phyloP scores from a whole-genome alignment of 148 eudicot genomes.

The Amaranthus palmeri region DNA sequence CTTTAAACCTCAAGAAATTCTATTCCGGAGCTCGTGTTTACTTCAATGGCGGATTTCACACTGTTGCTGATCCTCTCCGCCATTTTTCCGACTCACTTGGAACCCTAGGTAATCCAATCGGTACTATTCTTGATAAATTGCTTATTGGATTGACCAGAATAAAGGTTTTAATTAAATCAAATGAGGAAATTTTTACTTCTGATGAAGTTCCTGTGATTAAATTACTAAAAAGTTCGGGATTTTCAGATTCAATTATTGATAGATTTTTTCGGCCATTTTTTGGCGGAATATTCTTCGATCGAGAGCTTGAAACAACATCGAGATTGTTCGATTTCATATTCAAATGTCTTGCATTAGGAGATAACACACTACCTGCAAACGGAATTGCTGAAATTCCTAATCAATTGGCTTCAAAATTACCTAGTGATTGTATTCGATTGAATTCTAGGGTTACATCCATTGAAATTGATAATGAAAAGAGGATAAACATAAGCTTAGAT shows the following conservation, averaged over 20 bases:
- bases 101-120: slow-evolving; percentile 66
- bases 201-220: slow-evolving; percentile 51
- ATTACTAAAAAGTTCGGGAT: slow-evolving; percentile 46
- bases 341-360: slow-evolving; percentile 80
- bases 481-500: slow-evolving; percentile 33
- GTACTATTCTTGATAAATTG: slow-evolving; percentile 55
- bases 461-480: slow-evolving; percentile 17
- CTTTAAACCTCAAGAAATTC: slow-evolving; percentile 59
- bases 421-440: slow-evolving; percentile 41
- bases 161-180: slow-evolving; percentile 45
- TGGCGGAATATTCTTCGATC: slow-evolving; percentile 89
- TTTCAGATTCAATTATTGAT: slow-evolving; percentile 55
- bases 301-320: slow-evolving; percentile 74
- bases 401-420: slow-evolving; percentile 75
- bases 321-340: slow-evolving; percentile 81
- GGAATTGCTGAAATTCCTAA: slow-evolving; percentile 84
- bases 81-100: slow-evolving; percentile 53
- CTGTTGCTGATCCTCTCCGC: slow-evolving; percentile 79
- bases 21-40: slow-evolving; percentile 81
- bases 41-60: slow-evolving; percentile 51
- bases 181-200: slow-evolving; percentile 42
- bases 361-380: slow-evolving; percentile 67
- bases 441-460: slow-evolving; percentile 53
- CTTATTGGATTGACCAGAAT: slow-evolving; percentile 52
- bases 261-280: slow-evolving; percentile 87